phyloP scores from a whole-genome alignment of 2,329 filamentous ascomycete genomes.

The Calonectria ilicicola region DNA sequence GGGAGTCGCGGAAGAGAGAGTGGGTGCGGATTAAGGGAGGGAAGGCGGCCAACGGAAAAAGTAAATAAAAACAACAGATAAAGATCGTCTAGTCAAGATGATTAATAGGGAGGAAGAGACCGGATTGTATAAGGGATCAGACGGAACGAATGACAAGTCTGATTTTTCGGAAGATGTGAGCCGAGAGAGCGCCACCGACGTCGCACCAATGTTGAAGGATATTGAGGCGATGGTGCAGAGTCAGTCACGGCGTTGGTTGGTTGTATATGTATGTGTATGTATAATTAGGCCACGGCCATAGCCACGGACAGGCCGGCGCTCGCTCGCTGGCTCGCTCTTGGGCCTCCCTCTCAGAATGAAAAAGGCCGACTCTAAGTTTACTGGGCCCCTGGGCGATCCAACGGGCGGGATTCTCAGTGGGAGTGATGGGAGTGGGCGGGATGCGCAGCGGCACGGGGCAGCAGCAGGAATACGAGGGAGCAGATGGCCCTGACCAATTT shows the following conservation, averaged over 20 bases:
- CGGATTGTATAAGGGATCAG: background rate
- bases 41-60: background rate
- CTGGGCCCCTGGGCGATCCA: background rate
- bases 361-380: background rate
- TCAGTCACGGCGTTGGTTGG: background rate
- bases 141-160: background rate
- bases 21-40: background rate
- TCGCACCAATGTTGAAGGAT: background rate
- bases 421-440: background rate
- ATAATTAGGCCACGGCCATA: background rate
- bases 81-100: background rate
- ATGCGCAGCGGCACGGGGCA: background rate
- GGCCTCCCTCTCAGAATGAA: background rate
- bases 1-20: background rate
- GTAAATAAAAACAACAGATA: background rate
- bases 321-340: no score
- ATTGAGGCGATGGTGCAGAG: background rate
- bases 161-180: background rate
- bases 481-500: background rate
- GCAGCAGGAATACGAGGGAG: conserved; percentile 2
- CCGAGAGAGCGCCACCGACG: background rate
- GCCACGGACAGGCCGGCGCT: no score
- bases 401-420: background rate
- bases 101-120: background rate
- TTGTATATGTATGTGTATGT: conserved; percentile 5